Evolutionary conservation across 1,284 basidiomycete species (phyloP).

Genomic region (Xerocomus amazonicus): DNA sequence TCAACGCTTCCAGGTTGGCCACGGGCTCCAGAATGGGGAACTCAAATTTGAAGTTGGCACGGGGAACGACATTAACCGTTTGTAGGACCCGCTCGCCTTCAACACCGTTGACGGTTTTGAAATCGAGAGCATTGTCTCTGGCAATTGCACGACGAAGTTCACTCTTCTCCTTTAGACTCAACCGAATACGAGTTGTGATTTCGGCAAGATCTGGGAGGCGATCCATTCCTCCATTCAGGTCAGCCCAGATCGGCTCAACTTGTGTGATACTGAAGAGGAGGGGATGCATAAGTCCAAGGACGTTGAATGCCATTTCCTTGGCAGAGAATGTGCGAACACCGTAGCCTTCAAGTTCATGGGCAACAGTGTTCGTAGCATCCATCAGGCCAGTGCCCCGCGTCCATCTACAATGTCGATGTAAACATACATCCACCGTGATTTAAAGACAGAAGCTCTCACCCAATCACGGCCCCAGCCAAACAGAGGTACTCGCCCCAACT

Average conservation of each 20-base stretch:
- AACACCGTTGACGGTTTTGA: slow-evolving; percentile 86
- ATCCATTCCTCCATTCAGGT: slow-evolving; percentile 97
- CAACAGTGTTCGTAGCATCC: slow-evolving; percentile 92
- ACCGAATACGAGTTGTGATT: slow-evolving; percentile 84
- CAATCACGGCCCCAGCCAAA: slow-evolving; percentile 96
- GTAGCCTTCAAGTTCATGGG: slow-evolving; percentile 89
- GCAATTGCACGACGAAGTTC: slow-evolving; percentile 91
- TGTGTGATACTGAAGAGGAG: slow-evolving; percentile 99
- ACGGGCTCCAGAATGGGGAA: slow-evolving; percentile 80
- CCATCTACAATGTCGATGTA: slow-evolving; percentile 55
- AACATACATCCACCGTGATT: slow-evolving; percentile 2
- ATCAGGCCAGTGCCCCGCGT: slow-evolving; percentile 98
- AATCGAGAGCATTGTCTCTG: slow-evolving; percentile 93
- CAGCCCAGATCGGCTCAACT: slow-evolving; percentile 98
- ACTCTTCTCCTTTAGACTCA: slow-evolving; percentile 74
- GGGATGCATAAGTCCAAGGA: slow-evolving; percentile 97
- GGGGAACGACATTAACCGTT: slow-evolving; percentile 89
- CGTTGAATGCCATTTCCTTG: slow-evolving; percentile 99
- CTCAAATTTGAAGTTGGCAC: slow-evolving; percentile 95
- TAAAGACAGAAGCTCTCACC: slow-evolving; percentile 44
- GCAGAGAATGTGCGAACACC: slow-evolving; percentile 98
- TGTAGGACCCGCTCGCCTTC: slow-evolving; percentile 93
- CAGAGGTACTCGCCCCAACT: slow-evolving; percentile 99
- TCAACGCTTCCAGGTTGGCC: slow-evolving; percentile 67
- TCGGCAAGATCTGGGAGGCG: slow-evolving; percentile 93